A percentile compares a stretch with the other conserved stretches of the same genome.
Evolutionary conservation across 331 rosid species (phyloP).

Genomic region (Spiraea crenata): DNA sequence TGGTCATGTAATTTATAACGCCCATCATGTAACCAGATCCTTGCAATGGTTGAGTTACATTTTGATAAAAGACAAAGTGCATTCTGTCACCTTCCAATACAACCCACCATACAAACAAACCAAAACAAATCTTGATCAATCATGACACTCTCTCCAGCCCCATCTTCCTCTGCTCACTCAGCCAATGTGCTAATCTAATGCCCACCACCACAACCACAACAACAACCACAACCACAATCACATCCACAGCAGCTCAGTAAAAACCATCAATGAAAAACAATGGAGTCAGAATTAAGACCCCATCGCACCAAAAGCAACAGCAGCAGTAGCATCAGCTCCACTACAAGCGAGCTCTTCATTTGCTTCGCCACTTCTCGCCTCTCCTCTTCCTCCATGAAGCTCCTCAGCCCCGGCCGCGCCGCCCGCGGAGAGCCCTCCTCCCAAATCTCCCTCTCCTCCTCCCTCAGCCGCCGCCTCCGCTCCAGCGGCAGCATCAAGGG

Average conservation of each 20-base stretch:
- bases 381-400: slow-evolving; percentile 83
- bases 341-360: slow-evolving; percentile 64
- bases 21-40: slow-evolving; percentile 16
- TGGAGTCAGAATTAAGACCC: slow-evolving; percentile 48
- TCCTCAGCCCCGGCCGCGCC: slow-evolving; percentile 72
- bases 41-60: slow-evolving; percentile 25
- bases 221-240: slow-evolving; percentile 10
- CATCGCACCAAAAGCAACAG: slow-evolving; percentile 38
- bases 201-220: slow-evolving; percentile 13
- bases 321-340: slow-evolving; percentile 12
- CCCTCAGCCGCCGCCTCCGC: slow-evolving; percentile 71
- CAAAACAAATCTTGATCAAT: slow-evolving; percentile 30
- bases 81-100: slow-evolving; percentile 39
- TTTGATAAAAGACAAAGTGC: slow-evolving; percentile 48
- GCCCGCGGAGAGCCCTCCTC: slow-evolving; percentile 46
- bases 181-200: slow-evolving; percentile 16
- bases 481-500: slow-evolving; percentile 79
- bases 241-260: neutral
- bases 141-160: neutral
- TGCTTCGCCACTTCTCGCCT: slow-evolving; percentile 75
- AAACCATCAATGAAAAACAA: slow-evolving; percentile 10
- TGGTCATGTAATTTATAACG: slow-evolving; percentile 6
- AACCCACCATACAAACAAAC: slow-evolving; percentile 27
- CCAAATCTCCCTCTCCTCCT: slow-evolving; percentile 77
- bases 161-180: neutral